A percentile compares a stretch with the other conserved stretches of the same genome.
These are phyloP conservation scores for Scheffersomyces illinoinensis DNA, from an alignment of 1,139 yeast genomes.

Conservation along the genomic window DNA sequence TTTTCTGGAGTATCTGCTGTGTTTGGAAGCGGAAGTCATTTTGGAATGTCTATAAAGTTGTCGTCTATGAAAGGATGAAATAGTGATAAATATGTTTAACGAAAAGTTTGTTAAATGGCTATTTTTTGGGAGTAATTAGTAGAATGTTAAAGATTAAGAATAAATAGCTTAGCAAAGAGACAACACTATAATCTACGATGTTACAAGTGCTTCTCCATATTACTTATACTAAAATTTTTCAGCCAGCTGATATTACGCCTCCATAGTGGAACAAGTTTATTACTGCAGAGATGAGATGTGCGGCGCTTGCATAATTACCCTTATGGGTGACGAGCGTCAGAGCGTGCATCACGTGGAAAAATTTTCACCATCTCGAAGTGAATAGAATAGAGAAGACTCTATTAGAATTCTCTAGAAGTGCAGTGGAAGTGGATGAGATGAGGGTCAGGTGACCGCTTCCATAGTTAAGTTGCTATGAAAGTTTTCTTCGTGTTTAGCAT, in stretches of 20 bases:
- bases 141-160: not conserved
- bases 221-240: conserved; percentile 10
- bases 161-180: not conserved
- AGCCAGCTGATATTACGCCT: not conserved
- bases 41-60: not conserved
- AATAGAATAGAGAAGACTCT: not conserved
- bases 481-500: not conserved
- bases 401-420: not conserved
- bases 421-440: not conserved
- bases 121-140: not conserved
- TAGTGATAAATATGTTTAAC: not conserved
- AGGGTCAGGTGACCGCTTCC: not conserved
- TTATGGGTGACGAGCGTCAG: not conserved
- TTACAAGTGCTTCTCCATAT: not conserved
- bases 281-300: conserved; percentile 1
- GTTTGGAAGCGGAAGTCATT: conserved; percentile 10
- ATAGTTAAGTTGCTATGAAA: not conserved
- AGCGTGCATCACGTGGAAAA: not conserved
- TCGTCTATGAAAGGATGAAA: not conserved
- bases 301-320: not conserved
- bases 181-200: not conserved
- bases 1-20: conserved; percentile 11
- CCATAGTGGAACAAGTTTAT: not conserved
- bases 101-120: not conserved
- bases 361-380: not conserved